Evolutionary conservation across 2,329 filamentous ascomycete species (phyloP), one percentile per base, ranked within the genome.

Genomic region (Hypoxylon sp.): DNA sequence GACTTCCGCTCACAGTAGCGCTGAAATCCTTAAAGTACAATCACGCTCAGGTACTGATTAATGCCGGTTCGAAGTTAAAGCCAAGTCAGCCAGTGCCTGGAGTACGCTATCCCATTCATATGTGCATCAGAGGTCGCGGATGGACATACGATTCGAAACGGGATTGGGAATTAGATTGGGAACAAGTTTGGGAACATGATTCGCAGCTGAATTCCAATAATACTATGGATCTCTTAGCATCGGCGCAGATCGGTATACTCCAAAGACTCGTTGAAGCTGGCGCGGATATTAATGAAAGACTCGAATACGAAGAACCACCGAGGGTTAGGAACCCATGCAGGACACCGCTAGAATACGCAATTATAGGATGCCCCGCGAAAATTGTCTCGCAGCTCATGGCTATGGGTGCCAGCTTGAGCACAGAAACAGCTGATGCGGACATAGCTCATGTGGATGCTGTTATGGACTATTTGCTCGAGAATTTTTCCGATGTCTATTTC

Each of bases 1-100:
- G 10, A 5, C 45, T 48, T 9, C 57, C 45, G 1, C 51, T 60
- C 14, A 49, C 25, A 46, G 4, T 13, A 14, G 51, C 63, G 11
- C 5, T 65, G 3, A 5, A 10, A 5, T 1, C 0, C 3, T 5
- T 10, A 1, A 43, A 45, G 1, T 57, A 46, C 5, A 6, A 3
- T 25, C 28, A 57, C 30, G 57, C 45, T 32, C 2, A 13, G 1
- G 4, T 34, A 14, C 14, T 65, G n/a, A 45, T 65, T 7, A 14
- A 32, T 32, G 63, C 63, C 7, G 57, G 63, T 5, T 43, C 63
- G 9, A 57, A 52, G 11, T 1, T 61, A 34, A 45, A 46, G 19
- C 34, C 32, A 7, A n/a, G 36, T n/a, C 10, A 45, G 0, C 58
- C 58, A 46, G 3, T 19, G 5, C 43, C 32, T 19, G 28, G 34